Base-by-base conservation (phyloP, 306 rosid genomes). In the Sesbania bispinosa region DNA sequence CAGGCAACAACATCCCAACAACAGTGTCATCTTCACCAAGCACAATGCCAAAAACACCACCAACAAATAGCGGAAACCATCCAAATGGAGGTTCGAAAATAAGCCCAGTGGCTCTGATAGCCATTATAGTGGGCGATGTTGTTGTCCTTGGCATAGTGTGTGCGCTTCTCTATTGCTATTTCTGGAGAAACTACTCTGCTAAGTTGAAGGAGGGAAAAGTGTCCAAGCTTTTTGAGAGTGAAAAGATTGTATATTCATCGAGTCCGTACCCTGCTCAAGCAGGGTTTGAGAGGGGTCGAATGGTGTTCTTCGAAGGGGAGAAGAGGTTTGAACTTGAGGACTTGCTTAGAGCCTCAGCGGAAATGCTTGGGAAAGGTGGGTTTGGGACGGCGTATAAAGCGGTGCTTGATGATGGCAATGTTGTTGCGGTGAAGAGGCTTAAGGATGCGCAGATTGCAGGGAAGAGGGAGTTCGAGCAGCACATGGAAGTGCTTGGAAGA, bases 351-450 rank as follows among this genome's bases (percentile, higher is more conserved):
- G 98, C 98, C 26, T 94, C 98, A 3, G 98, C 98, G 8, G 98
- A 94, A 85, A 94, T 94, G 98, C 68, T 94, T 11, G 98, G 98
- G 5, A 94, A 94, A 77, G 98, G 98, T 0, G 97, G 98, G 66
- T 94, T 90, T n/a, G 98, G 98, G 15, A 94, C 98, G 10, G 96
- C 98, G 14, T 94, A 94, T 72, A 94, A 94, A 71, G 97, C 98
- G 20, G 88, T 90, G 0, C 88, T 94, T 0, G 98, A 94, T 33
- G 98, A 94, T 29, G 98, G 98, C 0, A 84, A 86, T 20, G 97
- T 90, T 10, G 97, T 94, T 46, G 98, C 95, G 4, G 97, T 94
- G 78, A 94, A 94, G 84, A 74, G 98, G 69, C 85, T 94, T 7
- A 94, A 89, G 72, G 98, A 94, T n/a, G 98, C 97, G 0, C 87